Base-by-base conservation (phyloP, 495 filamentous ascomycete species). In the Trichodelitschia bisporula region DNA sequence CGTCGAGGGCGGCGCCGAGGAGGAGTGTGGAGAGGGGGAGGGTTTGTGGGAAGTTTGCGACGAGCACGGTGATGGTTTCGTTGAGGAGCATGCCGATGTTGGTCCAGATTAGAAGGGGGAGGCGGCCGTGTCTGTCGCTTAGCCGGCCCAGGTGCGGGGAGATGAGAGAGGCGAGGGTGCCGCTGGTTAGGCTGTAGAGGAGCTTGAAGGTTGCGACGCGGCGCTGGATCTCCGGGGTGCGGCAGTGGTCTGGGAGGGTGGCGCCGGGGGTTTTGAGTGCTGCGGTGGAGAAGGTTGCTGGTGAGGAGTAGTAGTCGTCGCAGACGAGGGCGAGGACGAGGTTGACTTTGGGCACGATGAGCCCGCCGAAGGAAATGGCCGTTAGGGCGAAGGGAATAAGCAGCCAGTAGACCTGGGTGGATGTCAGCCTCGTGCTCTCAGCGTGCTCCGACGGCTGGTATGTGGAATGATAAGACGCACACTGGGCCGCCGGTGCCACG, bases 111-210 rank as follows among this genome's bases (percentile, higher is more conserved):
- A 95, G 64, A 20, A 91, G 43, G n/a, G 44, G 56, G 26, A 69
- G 77, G 28, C 86, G 64, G 2, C 86, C 86, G 51, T 82, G 77
- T 4, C 77, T 69, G 55, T 97, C 86, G 1, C 83, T 92, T 14
- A 92, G 50, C 1, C 71, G 61, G 2, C 86, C 86, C 3, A 97
- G 47, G 33, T 74, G 77, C 2, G 86, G 86, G 27, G 72, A 72
- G 15, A 68, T 68, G 38, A 93, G 42, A 4, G 82, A 78, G 31
- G 63, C 59, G 2, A 91, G 48, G 2, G 72, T 51, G 2, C 83
- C 84, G 2, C 63, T 58, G 12, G 72, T 57, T 20, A 91, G 58
- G 34, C 59, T 72, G 33, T 75, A 52, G 38, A 72, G 69, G 1
- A 93, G 61, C 17, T 62, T 66, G 43, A 92, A 91, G 18, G 62